Base-by-base conservation (phyloP, 2,329 filamentous ascomycete species). In the Verruconis gallopava region DNA sequence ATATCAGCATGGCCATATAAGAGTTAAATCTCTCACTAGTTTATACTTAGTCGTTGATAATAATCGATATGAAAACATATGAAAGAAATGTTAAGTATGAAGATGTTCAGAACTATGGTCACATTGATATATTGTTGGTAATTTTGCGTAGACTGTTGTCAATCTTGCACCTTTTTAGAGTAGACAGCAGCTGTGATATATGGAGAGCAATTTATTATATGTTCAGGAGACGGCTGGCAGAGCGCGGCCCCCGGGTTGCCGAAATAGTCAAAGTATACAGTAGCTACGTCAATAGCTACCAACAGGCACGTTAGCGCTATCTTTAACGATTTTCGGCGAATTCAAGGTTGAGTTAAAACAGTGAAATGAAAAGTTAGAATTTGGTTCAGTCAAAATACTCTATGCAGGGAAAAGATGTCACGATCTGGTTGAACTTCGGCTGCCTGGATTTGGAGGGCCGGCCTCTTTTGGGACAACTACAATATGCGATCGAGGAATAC, bases 141-240 rank as follows among this genome's bases (percentile, higher is more conserved):
- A 57, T 85, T 14, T 85, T 85, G 50, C 78, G 79, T 85, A 80
- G 79, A 84, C 80, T 0, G 81, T 77, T 0, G 77, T 79, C 37
- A 73, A 81, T 52, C 59, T 81, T 18, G 63, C 67, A 4, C 60
- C 68, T 34, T 80, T 79, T 48, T 69, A 61, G 0, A 75, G 80
- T 19, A 75, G 80, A 33, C 69, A 80, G 51, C 77, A 81, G 53
- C 58, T 81, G 39, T 60, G 74, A 11, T 62, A 72, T 42, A 72
- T 78, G n/a, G 68, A 76, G 54, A 71, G 69, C 46, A 74, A 78
- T 53, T n/a, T n/a, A n/a, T n/a, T n/a, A 69, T 64, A 44, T 73
- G 69, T 9, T 71, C 68, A 0, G 69, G 76, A 2, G 69, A 75
- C 47, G 70, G 62, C 1, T 72, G 72, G 51, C 67, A 72, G 6